Percentiles rank a stretch among this genome's conserved stretches.
Evolutionary conservation across 208 protist genomes (phyloP).

Genomic region (Wallacemonas rigidus): DNA sequence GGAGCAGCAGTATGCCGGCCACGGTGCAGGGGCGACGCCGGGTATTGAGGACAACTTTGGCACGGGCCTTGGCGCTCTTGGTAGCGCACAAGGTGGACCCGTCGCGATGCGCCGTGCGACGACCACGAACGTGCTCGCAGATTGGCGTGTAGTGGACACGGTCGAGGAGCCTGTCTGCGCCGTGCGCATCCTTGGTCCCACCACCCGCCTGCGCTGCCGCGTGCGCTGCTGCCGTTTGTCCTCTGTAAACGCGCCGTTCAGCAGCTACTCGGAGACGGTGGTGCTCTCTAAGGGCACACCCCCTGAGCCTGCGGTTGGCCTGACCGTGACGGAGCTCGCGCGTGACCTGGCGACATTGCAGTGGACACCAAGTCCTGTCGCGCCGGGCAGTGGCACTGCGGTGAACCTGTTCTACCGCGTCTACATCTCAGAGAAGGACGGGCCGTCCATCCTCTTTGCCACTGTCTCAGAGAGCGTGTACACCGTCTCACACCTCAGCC

Average conservation of each 20-base stretch:
- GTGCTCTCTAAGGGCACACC: slow-evolving; percentile 67
- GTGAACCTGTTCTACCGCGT: slow-evolving; percentile 50
- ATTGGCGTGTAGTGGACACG: slow-evolving; percentile 82
- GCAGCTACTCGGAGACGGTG: slow-evolving; percentile 77
- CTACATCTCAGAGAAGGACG: slow-evolving; percentile 52
- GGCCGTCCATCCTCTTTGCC: slow-evolving; percentile 34
- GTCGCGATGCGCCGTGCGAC: slow-evolving; percentile 19
- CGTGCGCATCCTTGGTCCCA: slow-evolving; percentile 54
- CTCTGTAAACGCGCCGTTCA: slow-evolving; percentile 34
- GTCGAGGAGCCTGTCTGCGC: slow-evolving; percentile 74
- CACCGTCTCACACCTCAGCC: slow-evolving; percentile 53
- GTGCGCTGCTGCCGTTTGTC: slow-evolving; percentile 59
- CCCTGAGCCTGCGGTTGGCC: slow-evolving; percentile 73
- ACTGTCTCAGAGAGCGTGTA: slow-evolving; percentile 35
- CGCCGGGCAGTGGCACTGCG: not conserved
- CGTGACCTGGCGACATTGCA: slow-evolving; percentile 61
- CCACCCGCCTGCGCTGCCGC: slow-evolving; percentile 77
- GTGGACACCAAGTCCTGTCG: slow-evolving; percentile 45
- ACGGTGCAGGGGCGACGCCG: slow-evolving; percentile 13
- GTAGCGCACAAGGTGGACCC: not conserved
- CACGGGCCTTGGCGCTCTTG: slow-evolving; percentile 4
- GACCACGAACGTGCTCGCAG: slow-evolving; percentile 6
- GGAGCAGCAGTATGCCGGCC: slow-evolving; percentile 49
- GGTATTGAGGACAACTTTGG: slow-evolving; percentile 13
- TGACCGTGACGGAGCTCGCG: slow-evolving; percentile 60